Evolutionary conservation across 2,329 filamentous ascomycete species (phyloP).

Genomic region (Sporothrix brasiliensis): DNA sequence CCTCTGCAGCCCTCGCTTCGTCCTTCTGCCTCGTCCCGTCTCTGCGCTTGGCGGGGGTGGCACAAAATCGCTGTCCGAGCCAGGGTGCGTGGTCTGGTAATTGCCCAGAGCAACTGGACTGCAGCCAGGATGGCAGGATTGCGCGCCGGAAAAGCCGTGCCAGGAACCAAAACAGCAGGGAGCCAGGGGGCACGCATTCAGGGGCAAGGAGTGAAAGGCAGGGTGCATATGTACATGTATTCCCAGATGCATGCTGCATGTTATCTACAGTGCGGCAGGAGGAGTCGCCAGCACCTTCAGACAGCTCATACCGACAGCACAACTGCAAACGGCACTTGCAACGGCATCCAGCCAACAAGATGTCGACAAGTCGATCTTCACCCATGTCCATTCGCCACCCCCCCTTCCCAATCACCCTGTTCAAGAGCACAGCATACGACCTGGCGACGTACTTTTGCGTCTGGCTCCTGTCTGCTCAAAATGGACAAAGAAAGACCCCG

Average conservation of each 20-base stretch:
- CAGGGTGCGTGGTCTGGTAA: background rate
- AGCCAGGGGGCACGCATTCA: too few relatives aligned
- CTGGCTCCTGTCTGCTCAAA: constrained; percentile 15
- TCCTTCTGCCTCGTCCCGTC: constrained; percentile 2
- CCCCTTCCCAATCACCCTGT: background rate
- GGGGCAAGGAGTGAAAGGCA: background rate
- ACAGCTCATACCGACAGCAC: background rate
- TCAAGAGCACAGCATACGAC: constrained; percentile 1
- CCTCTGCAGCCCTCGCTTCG: constrained; percentile 9
- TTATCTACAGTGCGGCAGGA: background rate
- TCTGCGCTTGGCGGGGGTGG: background rate
- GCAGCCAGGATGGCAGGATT: background rate
- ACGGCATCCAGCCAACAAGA: constrained; percentile 5
- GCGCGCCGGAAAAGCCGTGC: background rate
- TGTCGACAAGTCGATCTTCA: background rate
- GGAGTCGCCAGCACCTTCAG: background rate
- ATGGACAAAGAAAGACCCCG: background rate
- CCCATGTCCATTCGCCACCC: background rate
- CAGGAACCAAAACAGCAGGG: too few relatives aligned
- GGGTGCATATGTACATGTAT: background rate
- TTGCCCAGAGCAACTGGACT: too few relatives aligned
- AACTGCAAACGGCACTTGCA: background rate
- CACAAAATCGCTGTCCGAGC: background rate
- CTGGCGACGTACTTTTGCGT: constrained; percentile 15
- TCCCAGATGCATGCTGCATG: background rate